A percentile compares a stretch with the other conserved stretches of the same genome.
Evolutionary conservation across 2,329 filamentous ascomycete species (phyloP).

Genomic region (Pseudogymnoascus pannorum): DNA sequence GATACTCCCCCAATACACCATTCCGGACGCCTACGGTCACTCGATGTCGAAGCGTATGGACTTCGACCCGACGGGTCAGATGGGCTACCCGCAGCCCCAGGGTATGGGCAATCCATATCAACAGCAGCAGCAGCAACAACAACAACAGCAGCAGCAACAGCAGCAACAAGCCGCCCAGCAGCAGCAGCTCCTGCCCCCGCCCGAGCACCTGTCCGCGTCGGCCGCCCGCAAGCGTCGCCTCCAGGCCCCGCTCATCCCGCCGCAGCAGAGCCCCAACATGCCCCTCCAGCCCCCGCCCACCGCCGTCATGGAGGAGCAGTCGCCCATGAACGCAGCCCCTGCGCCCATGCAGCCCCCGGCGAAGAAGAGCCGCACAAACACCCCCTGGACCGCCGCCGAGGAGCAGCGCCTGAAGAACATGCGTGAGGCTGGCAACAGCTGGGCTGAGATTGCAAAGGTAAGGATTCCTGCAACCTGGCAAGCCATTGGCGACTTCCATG

Average conservation of each 20-base stretch:
- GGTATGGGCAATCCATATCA: not conserved
- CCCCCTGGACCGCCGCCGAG: slow-evolving; percentile 92
- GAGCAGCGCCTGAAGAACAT: slow-evolving; percentile 89
- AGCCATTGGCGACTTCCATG: not conserved
- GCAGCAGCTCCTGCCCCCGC: not conserved
- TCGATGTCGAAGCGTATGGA: slow-evolving; percentile 7
- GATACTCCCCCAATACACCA: slow-evolving; percentile 1
- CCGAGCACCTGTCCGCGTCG: slow-evolving; percentile 8
- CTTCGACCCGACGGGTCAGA: slow-evolving; percentile 5
- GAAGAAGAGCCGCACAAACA: slow-evolving; percentile 98
- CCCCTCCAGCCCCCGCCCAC: not conserved
- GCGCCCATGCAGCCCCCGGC: slow-evolving; percentile 47
- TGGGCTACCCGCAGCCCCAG: slow-evolving; percentile 1
- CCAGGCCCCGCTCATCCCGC: slow-evolving; percentile 7
- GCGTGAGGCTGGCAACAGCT: slow-evolving; percentile 86
- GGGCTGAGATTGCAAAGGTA: slow-evolving; percentile 98
- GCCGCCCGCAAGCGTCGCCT: slow-evolving; percentile 5
- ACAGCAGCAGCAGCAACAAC: not conserved
- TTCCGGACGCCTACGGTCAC: not conserved
- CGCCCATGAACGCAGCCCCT: not conserved
- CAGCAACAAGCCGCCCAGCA: not conserved
- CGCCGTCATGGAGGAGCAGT: not conserved
- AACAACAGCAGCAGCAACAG: not conserved
- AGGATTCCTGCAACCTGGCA: slow-evolving; percentile 19
- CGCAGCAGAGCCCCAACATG: slow-evolving; percentile 1